These are phyloP conservation scores for Penstemon newberryi DNA, from an alignment of 257 asterid species.

Conservation along the genomic window DNA sequence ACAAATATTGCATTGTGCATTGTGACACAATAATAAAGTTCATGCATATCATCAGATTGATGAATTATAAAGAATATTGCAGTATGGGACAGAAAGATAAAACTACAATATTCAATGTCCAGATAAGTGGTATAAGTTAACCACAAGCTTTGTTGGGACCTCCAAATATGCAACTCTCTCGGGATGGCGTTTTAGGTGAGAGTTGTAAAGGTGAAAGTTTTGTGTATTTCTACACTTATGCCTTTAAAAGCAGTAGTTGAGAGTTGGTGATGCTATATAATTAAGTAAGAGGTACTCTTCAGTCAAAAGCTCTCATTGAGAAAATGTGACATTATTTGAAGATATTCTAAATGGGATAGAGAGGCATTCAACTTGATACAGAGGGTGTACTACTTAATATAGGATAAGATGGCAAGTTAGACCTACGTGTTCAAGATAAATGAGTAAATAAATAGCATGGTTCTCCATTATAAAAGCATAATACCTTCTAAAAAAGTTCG, in stretches of 20 bases:
- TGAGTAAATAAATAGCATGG: constrained; percentile 4
- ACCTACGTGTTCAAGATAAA: constrained; percentile 10
- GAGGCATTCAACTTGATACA: background rate
- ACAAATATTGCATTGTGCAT: background rate
- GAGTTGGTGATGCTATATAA: background rate
- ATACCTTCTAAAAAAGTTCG: background rate
- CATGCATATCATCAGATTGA: background rate
- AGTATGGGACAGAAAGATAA: constrained; percentile 3
- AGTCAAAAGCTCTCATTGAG: background rate
- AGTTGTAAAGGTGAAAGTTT: background rate
- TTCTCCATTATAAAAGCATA: background rate
- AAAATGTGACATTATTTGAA: background rate
- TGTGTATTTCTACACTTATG: background rate
- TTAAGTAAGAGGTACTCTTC: background rate
- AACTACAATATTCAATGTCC: background rate
- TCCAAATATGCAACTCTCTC: background rate
- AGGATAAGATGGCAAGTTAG: constrained; percentile 2
- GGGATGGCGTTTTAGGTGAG: background rate
- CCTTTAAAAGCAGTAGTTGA: background rate
- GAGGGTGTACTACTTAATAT: background rate
- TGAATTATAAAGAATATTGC: constrained; percentile 4
- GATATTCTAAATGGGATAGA: background rate
- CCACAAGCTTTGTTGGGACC: background rate
- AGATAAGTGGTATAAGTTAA: background rate
- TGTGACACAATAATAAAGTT: background rate